phyloP scores from a whole-genome alignment of 768 basidiomycete genomes.

The Amanita inopinata region DNA sequence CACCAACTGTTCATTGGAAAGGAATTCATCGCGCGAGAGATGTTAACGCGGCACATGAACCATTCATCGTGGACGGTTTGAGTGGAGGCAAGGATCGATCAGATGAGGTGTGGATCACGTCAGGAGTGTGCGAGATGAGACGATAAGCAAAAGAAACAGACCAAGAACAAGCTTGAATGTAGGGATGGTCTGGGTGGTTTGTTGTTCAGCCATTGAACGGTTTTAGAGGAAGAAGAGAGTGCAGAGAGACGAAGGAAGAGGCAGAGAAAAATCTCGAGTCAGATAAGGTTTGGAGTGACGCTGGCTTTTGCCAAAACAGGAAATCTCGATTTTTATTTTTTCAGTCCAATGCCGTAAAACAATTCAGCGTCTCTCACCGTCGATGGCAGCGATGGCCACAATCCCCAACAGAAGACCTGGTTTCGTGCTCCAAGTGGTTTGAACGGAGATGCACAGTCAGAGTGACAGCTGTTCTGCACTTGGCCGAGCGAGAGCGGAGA shows the following conservation, averaged over 20 bases:
- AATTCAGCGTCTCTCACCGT: too few species aligned
- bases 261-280: slow-evolving; percentile 25
- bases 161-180: slow-evolving; percentile 99
- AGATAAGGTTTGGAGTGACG: slow-evolving; percentile 31
- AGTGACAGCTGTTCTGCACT: too few species aligned
- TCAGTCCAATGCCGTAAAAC: too few species aligned
- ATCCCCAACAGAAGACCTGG: too few species aligned
- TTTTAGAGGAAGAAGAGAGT: slow-evolving; percentile 15
- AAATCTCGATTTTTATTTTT: too few species aligned
- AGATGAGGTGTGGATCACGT: slow-evolving; percentile 25
- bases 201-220: slow-evolving; percentile 29
- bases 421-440: too few species aligned
- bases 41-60: too few species aligned
- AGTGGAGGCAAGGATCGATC: slow-evolving; percentile 39
- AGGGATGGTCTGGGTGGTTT: slow-evolving; percentile 40
- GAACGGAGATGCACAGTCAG: too few species aligned
- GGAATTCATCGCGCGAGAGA: slow-evolving; percentile 13
- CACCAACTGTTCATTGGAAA: slow-evolving; percentile 54
- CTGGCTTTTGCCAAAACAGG: slow-evolving; percentile 28
- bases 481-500: too few species aligned
- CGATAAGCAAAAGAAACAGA: slow-evolving; percentile 28
- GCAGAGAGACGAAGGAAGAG: slow-evolving; percentile 17
- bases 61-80: too few species aligned
- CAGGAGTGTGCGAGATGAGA: slow-evolving; percentile 15
- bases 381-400: too few species aligned